These are phyloP conservation scores for Ascochyta koolunga DNA, from an alignment of 2,329 filamentous ascomycete genomes.

Conservation along the genomic window DNA sequence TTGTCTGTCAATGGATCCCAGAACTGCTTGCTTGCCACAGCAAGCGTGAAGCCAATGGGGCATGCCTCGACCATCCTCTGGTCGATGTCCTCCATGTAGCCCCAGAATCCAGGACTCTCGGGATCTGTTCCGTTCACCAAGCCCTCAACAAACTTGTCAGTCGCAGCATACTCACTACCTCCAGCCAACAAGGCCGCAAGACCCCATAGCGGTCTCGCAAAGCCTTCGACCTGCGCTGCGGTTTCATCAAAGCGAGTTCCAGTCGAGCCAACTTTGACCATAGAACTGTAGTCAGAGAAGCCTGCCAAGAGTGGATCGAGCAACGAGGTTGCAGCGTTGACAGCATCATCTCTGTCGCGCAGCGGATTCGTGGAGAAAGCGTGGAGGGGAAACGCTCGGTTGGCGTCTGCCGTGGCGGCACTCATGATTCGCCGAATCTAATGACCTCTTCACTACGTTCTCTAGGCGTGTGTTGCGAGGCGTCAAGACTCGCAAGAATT, in stretches of 20 bases:
- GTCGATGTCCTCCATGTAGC: slow-evolving; percentile 75
- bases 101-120: slow-evolving; percentile 75
- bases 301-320: slow-evolving; percentile 74
- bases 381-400: slow-evolving; percentile 51
- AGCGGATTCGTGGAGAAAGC: slow-evolving; percentile 53
- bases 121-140: slow-evolving; percentile 75
- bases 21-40: slow-evolving; percentile 67
- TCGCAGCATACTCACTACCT: slow-evolving; percentile 67
- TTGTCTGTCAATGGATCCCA: slow-evolving; percentile 69
- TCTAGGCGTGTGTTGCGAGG: slow-evolving; percentile 3
- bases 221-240: slow-evolving; percentile 78
- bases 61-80: slow-evolving; percentile 88
- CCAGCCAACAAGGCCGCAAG: slow-evolving; percentile 73
- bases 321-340: slow-evolving; percentile 55
- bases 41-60: slow-evolving; percentile 75
- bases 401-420: slow-evolving; percentile 32
- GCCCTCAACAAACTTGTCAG: slow-evolving; percentile 71
- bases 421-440: slow-evolving; percentile 11
- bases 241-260: slow-evolving; percentile 79
- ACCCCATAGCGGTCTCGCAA: slow-evolving; percentile 77
- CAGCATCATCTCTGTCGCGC: slow-evolving; percentile 50
- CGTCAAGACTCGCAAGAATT: slow-evolving; percentile 14
- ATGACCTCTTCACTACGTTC: neutral
- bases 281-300: slow-evolving; percentile 70
- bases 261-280: slow-evolving; percentile 72